These are phyloP conservation scores for Fusarium pseudoanthophilum DNA, from an alignment of 2,329 filamentous ascomycete species.

Conservation along the genomic window DNA sequence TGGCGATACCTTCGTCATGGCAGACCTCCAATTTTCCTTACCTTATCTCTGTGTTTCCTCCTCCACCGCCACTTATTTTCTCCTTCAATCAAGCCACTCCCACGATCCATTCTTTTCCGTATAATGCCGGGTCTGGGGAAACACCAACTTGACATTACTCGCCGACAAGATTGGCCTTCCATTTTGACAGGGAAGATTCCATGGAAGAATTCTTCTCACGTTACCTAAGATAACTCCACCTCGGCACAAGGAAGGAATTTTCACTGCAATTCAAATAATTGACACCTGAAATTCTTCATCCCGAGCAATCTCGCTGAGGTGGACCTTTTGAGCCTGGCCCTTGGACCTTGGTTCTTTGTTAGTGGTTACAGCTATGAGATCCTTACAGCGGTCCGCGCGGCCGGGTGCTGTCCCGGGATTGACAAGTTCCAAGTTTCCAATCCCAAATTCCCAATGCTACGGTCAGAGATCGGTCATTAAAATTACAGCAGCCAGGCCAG, in stretches of 20 bases:
- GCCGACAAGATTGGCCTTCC: constrained; percentile 11
- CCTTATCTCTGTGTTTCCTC: neutral
- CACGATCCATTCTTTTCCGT: constrained; percentile 22
- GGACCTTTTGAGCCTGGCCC: constrained; percentile 13
- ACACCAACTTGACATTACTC: constrained; percentile 17
- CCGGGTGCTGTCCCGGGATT: constrained; percentile 17
- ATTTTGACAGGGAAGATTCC: constrained; percentile 32
- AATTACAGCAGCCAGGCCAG: neutral
- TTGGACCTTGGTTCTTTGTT: neutral
- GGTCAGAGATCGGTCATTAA: constrained; percentile 22
- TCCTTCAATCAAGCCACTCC: constrained; percentile 19
- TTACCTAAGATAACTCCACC: constrained; percentile 9
- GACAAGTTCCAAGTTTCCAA: constrained; percentile 23
- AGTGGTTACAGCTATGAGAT: neutral
- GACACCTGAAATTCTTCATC: constrained; percentile 14
- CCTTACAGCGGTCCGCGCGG: constrained; percentile 21
- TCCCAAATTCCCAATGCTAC: constrained; percentile 17
- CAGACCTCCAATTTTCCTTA: constrained; percentile 2
- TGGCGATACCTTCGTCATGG: constrained; percentile 22
- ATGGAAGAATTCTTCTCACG: constrained; percentile 17
- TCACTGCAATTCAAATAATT: constrained; percentile 1
- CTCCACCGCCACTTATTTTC: neutral
- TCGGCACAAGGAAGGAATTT: constrained; percentile 9
- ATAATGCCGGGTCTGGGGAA: constrained; percentile 35
- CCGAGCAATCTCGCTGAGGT: constrained; percentile 35